Evolutionary conservation across 2,329 filamentous ascomycete species (phyloP).

Genomic region (Fusarium fracticaudum): DNA sequence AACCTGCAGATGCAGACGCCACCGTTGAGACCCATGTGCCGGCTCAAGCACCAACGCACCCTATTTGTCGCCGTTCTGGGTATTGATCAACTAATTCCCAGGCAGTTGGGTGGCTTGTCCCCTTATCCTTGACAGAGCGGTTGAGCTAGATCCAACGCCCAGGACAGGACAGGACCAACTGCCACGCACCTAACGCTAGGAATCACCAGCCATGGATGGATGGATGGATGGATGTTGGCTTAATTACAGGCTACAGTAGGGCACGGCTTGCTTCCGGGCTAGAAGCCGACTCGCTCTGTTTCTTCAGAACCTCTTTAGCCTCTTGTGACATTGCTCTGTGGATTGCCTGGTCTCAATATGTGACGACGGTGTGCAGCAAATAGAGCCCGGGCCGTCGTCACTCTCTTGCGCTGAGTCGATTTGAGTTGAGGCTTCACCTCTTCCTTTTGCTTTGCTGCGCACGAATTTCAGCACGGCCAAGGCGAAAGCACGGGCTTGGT

Average conservation of each 20-base stretch:
- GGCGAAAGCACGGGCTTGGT: slow-evolving; percentile 35
- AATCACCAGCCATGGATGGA: neutral
- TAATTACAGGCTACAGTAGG: neutral
- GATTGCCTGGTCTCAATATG: slow-evolving; percentile 18
- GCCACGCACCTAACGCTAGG: slow-evolving; percentile 29
- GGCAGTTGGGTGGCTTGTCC: slow-evolving; percentile 28
- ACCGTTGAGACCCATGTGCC: slow-evolving; percentile 25
- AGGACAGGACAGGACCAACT: slow-evolving; percentile 1
- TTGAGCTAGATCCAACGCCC: slow-evolving; percentile 34
- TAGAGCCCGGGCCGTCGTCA: slow-evolving; percentile 21
- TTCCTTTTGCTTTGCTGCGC: slow-evolving; percentile 2
- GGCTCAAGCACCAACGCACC: slow-evolving; percentile 12
- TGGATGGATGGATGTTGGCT: slow-evolving; percentile 16
- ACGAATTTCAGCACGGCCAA: slow-evolving; percentile 26
- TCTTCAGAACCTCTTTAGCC: neutral
- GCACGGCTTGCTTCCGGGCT: slow-evolving; percentile 25
- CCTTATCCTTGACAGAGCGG: slow-evolving; percentile 23
- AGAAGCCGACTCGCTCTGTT: slow-evolving; percentile 28
- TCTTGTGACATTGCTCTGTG: neutral
- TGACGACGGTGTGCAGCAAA: slow-evolving; percentile 32
- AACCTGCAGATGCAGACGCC: slow-evolving; percentile 30
- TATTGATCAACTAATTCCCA: slow-evolving; percentile 37
- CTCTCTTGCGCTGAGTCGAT: slow-evolving; percentile 13
- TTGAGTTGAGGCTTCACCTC: slow-evolving; percentile 22
- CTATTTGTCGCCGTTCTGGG: slow-evolving; percentile 37